phyloP scores from a whole-genome alignment of 2,329 filamentous ascomycete species.

The Aspergillus transmontanensis region DNA sequence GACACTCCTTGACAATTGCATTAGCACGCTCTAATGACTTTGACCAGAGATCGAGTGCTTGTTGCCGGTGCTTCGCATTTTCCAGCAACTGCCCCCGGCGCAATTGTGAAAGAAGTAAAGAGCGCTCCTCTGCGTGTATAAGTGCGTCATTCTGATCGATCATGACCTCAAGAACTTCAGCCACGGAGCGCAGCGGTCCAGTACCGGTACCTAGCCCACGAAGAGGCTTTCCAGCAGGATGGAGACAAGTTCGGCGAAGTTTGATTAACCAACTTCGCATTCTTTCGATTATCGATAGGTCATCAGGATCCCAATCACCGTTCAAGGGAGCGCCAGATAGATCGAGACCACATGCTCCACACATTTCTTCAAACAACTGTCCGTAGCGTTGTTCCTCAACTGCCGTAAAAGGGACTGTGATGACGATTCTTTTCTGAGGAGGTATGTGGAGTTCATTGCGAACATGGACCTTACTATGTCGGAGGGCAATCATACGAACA shows the following conservation, averaged over 20 bases:
- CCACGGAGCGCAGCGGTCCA: slow-evolving; percentile 75
- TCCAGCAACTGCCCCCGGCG: slow-evolving; percentile 77
- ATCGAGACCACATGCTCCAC: slow-evolving; percentile 67
- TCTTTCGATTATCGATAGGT: slow-evolving; percentile 58
- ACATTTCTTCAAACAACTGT: slow-evolving; percentile 74
- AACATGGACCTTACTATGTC: slow-evolving; percentile 83
- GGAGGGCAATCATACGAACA: slow-evolving; percentile 72
- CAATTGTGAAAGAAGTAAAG: slow-evolving; percentile 64
- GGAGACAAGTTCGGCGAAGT: slow-evolving; percentile 79
- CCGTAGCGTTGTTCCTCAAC: slow-evolving; percentile 90
- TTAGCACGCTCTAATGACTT: slow-evolving; percentile 55
- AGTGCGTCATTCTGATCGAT: slow-evolving; percentile 76
- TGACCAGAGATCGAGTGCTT: slow-evolving; percentile 72
- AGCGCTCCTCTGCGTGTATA: slow-evolving; percentile 70
- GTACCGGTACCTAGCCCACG: slow-evolving; percentile 64
- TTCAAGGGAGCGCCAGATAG: slow-evolving; percentile 62
- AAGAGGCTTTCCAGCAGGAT: slow-evolving; percentile 72
- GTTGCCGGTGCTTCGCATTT: slow-evolving; percentile 67
- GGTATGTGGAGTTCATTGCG: slow-evolving; percentile 78
- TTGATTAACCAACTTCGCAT: slow-evolving; percentile 81
- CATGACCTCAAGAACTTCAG: slow-evolving; percentile 88
- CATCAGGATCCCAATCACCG: slow-evolving; percentile 67
- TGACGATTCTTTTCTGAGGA: slow-evolving; percentile 79
- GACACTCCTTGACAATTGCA: slow-evolving; percentile 60
- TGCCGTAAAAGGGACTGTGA: slow-evolving; percentile 85